Evolutionary conservation across 306 rosid species (phyloP).

Genomic region (Lagenaria siceraria): DNA sequence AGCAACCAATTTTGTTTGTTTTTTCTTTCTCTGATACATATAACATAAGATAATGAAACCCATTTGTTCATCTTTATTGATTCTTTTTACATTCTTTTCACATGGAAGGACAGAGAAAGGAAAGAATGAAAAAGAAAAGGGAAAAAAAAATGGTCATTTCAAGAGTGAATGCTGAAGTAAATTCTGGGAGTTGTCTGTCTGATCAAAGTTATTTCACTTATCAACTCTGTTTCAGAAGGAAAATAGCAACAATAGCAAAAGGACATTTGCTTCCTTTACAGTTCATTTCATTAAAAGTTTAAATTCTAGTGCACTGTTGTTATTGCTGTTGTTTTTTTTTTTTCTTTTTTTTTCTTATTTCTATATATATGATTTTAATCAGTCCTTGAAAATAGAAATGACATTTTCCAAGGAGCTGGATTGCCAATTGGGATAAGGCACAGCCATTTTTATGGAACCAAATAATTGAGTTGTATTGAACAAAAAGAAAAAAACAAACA

Average conservation of each 20-base stretch:
- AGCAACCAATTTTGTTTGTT: not conserved
- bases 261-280: conserved; percentile 7
- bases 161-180: conserved; percentile 26
- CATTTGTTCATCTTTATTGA: not conserved
- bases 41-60: not conserved
- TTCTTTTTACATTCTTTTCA: not conserved
- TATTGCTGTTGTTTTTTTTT: not conserved
- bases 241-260: conserved; percentile 13
- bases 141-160: conserved; percentile 19
- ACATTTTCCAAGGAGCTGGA: conserved; percentile 12
- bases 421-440: conserved; percentile 8
- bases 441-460: conserved; percentile 8
- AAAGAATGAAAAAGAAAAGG: not conserved
- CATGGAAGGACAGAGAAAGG: not conserved
- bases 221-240: not conserved
- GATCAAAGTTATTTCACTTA: conserved; percentile 18
- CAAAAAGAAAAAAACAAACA: not conserved
- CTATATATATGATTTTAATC: not conserved
- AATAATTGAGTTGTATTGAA: conserved; percentile 12
- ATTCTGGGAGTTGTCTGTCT: conserved; percentile 25
- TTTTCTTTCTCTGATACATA: not conserved
- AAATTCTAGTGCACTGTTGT: not conserved
- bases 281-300: not conserved
- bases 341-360: not conserved
- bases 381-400: conserved; percentile 4